Evolutionary conservation across 352 stramenopile genomes (phyloP), one percentile per base, ranked within the genome.

Genomic region (Thalassiosira ordinaria): DNA sequence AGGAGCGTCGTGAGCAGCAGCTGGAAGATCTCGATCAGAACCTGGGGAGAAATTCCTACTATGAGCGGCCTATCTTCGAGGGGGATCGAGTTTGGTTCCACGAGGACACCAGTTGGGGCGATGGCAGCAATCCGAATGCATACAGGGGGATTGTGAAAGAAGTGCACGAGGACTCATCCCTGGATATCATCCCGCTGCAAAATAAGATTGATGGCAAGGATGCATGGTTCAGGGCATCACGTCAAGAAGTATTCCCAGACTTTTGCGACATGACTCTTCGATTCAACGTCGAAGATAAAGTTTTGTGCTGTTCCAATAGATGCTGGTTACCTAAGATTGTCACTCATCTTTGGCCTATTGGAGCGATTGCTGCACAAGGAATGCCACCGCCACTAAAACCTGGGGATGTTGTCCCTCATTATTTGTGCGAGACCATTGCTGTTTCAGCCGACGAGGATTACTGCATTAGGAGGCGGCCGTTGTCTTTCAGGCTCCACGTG

Each of bases 231-330:
- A 16, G 9, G 37, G 9, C 16, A 9, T 16, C 37, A 16, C 16
- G 37, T 53, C 16, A 53, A 8, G 20, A 53, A 18, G 35, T 70
- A 2, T 62, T 70, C 63, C 69, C 69, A 22, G 69, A 78, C 55
- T 70, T 61, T 31, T 71, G 57, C 9, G 35, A 78, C 18, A 41
- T 69, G 39, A 78, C 59, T 20, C 59, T 70, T 20, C 57, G 69
- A 0, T 78, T 71, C 47, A 46, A 78, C 68, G 18, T 70, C 14
- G 69, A 57, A 9, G 57, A 71, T 53, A 14, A 35, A 11, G 56
- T 78, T 16, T 5, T 70, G 0, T 70, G 59, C 35, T 22, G 14
- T 11, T 77, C 47, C 31, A 55, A 60, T 53, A 29, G 37, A 26
- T 41, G 33, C 33, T 53, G 16, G 46, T 26, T 26, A 16, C 31